A percentile compares a stretch with the other conserved stretches of the same genome.
Evolutionary conservation across 2,329 filamentous ascomycete genomes (phyloP).

Genomic region (Aspergillus novofumigatus): DNA sequence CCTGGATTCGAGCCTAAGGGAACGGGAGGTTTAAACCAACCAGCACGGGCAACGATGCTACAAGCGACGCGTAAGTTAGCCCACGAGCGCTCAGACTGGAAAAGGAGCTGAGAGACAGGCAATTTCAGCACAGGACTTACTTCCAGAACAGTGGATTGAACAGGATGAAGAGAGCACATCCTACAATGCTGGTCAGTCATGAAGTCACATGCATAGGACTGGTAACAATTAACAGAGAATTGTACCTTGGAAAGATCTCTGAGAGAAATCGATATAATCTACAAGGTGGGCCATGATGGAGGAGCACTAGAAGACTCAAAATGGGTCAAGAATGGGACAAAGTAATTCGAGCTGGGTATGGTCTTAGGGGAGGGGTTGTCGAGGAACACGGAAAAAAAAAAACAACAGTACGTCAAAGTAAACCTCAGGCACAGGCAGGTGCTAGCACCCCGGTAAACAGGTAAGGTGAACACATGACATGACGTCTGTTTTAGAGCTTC

Average conservation of each 20-base stretch:
- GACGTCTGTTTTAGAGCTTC: neutral
- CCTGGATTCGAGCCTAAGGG: slow-evolving; percentile 8
- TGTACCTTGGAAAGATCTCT: neutral
- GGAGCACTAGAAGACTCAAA: neutral
- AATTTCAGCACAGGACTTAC: neutral
- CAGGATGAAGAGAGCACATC: neutral
- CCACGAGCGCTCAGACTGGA: neutral
- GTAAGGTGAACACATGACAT: neutral
- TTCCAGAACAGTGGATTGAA: neutral
- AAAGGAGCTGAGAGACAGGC: neutral
- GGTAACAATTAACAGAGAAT: neutral
- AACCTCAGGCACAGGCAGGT: no score
- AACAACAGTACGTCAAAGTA: neutral
- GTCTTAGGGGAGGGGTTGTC: neutral
- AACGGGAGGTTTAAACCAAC: slow-evolving; percentile 42
- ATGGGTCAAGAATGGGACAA: slow-evolving; percentile 13
- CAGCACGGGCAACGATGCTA: slow-evolving; percentile 79
- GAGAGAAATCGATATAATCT: neutral
- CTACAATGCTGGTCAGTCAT: neutral
- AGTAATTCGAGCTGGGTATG: slow-evolving; percentile 4
- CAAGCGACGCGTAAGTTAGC: slow-evolving; percentile 11
- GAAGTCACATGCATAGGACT: neutral
- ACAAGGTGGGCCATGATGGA: neutral
- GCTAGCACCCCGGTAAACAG: no score
- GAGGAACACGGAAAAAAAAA: neutral